Evolutionary conservation across 352 stramenopile genomes (phyloP), one percentile per base, ranked within the genome.

Genomic region (Pythium diclinum): DNA sequence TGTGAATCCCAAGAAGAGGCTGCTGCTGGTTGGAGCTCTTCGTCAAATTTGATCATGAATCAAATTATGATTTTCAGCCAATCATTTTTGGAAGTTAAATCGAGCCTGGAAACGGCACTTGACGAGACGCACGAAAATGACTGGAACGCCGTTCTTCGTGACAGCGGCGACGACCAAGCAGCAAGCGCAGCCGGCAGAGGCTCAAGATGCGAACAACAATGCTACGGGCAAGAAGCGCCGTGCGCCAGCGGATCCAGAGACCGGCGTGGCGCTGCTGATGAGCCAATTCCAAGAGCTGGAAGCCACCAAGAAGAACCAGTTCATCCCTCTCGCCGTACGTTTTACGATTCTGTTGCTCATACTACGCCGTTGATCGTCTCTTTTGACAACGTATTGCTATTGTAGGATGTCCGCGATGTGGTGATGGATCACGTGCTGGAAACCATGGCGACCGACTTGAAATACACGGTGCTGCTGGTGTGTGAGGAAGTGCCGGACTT

Each of bases 401-500:
- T 5, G 9, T 32, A 92, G 83, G 74, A 89, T 25, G 74, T 92
- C 55, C 83, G 83, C 25, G 78, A 90, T 76, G 67, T 76, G 30
- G 59, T 92, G 58, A 78, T 87, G 63, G 75, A 86, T 52, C 81
- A 88, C 53, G 73, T 89, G 58, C 69, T 92, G 25, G 81, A 80
- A 25, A 79, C 62, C 6, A 72, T 79, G 30, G 66, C 76, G 53
- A 88, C 78, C 5, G 75, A 89, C 61, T 60, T 92, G 23, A 89
- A 86, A 61, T 62, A 86, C 64, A 85, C 76, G 1, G 80, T 92
- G 42, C 62, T 92, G 32, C 71, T 92, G 6, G 66, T 90, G 52
- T 92, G 81, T 59, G 84, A 92, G 46, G 84, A 92, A 28, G 76
- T 91, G 48, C 36, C 73, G 10, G 79, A 89, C 57, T 74, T 90